Evolutionary conservation across 108 stramenopile species (phyloP), one percentile per base, ranked within the genome.

Genomic region (Stephanodiscus minutulus): DNA sequence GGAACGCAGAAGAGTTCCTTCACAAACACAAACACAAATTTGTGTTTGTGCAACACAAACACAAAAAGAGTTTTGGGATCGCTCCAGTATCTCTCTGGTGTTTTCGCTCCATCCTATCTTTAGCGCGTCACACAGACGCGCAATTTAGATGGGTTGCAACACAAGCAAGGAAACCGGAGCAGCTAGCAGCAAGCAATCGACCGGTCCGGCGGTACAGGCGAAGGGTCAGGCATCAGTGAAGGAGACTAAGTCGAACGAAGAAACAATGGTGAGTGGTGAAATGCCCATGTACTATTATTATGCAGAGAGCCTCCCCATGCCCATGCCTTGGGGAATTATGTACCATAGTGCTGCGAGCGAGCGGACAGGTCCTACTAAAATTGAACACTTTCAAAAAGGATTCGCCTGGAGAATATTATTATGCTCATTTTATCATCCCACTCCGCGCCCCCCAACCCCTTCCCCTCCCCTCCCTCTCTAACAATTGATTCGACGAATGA

Each of bases 401-500:
- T 44, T 44, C 15, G 5, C 43, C 15, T 4, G 9, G 39, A 41
- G 11, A 41, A 1, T 44, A 15, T 13, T 15, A 44, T 13, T 17
- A 39, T n/a, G n/a, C 31, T 33, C 31, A 5, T 33, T 4, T 33
- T 33, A 33, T 33, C 31, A 33, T 33, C 31, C 3, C 31, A 33
- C 2, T 4, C 31, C 31, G 5, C 31, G 5, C 31, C 31, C 31
- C 31, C 15, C 0, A 44, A 11, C 10, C 39, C 7, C 39, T 0
- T 9, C 39, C 39, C 39, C 39, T 11, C 39, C 39, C 15, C 15
- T 43, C 44, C 55, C 8, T 10, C 31, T 57, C 56, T 15, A 43
- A 44, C 17, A 58, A 58, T 18, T 41, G 68, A 2, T 68, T 56
- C 37, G 35, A 66, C 36, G 52, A 37, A 29, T 6, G 9, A 10